These are phyloP conservation scores for Zopfia rhizophila DNA, from an alignment of 2,329 filamentous ascomycete genomes.

Conservation along the genomic window DNA sequence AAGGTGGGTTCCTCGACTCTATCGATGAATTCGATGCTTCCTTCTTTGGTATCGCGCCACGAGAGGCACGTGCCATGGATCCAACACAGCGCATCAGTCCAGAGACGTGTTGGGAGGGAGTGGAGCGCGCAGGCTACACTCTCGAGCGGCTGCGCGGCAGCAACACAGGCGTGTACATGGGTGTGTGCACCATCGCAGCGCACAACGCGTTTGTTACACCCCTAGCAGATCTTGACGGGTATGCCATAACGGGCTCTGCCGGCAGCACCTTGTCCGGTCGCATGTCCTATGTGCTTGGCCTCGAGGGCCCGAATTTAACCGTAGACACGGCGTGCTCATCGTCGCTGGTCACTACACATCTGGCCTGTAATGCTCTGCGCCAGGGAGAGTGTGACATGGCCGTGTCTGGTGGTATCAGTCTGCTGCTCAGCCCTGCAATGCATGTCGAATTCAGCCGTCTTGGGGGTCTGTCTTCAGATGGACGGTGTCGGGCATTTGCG, in stretches of 20 bases:
- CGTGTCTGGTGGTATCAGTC: too few relatives aligned
- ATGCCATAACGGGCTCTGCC: too few relatives aligned
- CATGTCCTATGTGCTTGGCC: too few relatives aligned
- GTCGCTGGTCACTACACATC: slow-evolving; percentile 25
- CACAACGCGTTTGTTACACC: too few relatives aligned
- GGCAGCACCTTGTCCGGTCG: too few relatives aligned
- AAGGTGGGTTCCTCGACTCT: slow-evolving; percentile 23
- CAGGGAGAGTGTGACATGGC: slow-evolving; percentile 10
- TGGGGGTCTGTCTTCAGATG: too few relatives aligned
- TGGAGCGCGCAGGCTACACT: slow-evolving; percentile 26
- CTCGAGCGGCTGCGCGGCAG: background rate
- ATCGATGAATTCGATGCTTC: slow-evolving; percentile 30
- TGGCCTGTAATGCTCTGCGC: slow-evolving; percentile 16
- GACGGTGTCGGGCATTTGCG: too few relatives aligned
- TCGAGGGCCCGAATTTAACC: slow-evolving; percentile 25
- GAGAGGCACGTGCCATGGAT: slow-evolving; percentile 37
- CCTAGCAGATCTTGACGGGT: too few relatives aligned
- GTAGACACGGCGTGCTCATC: slow-evolving; percentile 32
- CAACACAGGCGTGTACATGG: background rate
- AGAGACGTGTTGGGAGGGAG: slow-evolving; percentile 27
- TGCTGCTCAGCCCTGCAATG: too few relatives aligned
- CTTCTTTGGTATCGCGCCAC: slow-evolving; percentile 34
- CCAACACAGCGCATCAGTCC: slow-evolving; percentile 32
- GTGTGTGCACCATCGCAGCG: slow-evolving; percentile 8
- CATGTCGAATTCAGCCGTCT: too few relatives aligned